Conservation (phyloP, 192 early-diverging fungal species). For the Linnemannia zychae region DNA sequence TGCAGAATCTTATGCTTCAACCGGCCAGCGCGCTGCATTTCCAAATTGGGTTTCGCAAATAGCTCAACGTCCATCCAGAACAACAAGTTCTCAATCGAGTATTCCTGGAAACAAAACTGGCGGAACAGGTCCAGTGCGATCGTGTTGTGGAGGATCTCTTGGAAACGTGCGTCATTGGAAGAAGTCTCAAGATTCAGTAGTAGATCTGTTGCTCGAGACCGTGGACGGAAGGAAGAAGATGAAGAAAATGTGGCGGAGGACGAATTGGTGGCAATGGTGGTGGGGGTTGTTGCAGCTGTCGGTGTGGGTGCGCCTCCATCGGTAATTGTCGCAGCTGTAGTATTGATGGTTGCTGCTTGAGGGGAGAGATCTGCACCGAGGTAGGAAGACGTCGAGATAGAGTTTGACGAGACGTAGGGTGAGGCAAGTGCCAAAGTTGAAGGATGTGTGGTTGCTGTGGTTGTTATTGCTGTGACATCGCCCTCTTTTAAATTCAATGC, state of each 20-base stretch:
- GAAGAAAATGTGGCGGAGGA: not conserved
- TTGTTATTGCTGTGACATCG: not conserved
- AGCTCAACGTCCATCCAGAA: slow-evolving; percentile 91
- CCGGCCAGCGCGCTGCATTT: slow-evolving; percentile 12
- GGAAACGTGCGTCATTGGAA: slow-evolving; percentile 57
- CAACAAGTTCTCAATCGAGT: slow-evolving; percentile 82
- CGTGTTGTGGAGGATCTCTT: slow-evolving; percentile 58
- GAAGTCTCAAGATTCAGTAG: slow-evolving; percentile 39
- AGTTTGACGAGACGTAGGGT: slow-evolving; percentile 6
- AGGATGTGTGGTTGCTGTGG: not conserved
- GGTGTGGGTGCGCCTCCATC: not conserved
- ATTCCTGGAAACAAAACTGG: slow-evolving; percentile 78
- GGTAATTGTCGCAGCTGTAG: slow-evolving; percentile 6
- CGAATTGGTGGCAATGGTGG: not conserved
- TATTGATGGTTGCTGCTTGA: not conserved
- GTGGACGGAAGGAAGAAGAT: not conserved
- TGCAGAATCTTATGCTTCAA: not conserved
- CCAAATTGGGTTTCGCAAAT: slow-evolving; percentile 59
- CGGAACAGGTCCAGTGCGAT: slow-evolving; percentile 60
- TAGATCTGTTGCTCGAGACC: slow-evolving; percentile 34
- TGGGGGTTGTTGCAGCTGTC: not conserved
- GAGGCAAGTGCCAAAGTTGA: slow-evolving; percentile 1
- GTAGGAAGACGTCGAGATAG: slow-evolving; percentile 7
- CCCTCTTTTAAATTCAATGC: not conserved
- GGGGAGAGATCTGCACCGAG: not conserved